Evolutionary conservation across 495 filamentous ascomycete species (phyloP).

Genomic region (Penicillium roqueforti): DNA sequence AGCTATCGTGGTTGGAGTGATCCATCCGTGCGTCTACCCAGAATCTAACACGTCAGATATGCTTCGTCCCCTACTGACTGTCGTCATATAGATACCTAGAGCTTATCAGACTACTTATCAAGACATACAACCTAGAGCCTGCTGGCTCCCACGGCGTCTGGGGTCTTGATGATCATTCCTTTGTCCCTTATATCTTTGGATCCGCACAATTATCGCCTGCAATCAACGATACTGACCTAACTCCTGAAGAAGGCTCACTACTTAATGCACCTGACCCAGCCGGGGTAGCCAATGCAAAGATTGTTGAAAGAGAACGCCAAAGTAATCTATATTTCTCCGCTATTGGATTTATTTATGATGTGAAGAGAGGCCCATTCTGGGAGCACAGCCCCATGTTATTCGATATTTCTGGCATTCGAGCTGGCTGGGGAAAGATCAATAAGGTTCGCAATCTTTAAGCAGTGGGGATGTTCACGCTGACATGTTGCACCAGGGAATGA

Average conservation of each 20-base stretch:
- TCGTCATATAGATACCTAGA: slow-evolving; percentile 61
- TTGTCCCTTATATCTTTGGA: slow-evolving; percentile 92
- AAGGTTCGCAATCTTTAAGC: slow-evolving; percentile 52
- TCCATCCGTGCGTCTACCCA: slow-evolving; percentile 65
- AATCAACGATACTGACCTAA: slow-evolving; percentile 56
- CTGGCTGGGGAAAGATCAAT: slow-evolving; percentile 98
- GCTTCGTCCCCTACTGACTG: slow-evolving; percentile 8
- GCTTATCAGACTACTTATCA: slow-evolving; percentile 77
- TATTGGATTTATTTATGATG: slow-evolving; percentile 97
- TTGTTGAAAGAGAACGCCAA: slow-evolving; percentile 65
- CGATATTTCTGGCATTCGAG: slow-evolving; percentile 84
- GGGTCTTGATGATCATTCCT: slow-evolving; percentile 98
- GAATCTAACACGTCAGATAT: not conserved
- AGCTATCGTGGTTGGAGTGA: slow-evolving; percentile 71
- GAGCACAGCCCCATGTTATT: slow-evolving; percentile 94
- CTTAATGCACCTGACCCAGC: slow-evolving; percentile 64
- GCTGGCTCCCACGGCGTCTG: slow-evolving; percentile 94
- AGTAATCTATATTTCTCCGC: slow-evolving; percentile 95
- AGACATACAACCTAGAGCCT: slow-evolving; percentile 90
- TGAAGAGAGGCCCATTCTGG: slow-evolving; percentile 97
- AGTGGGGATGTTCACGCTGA: not conserved
- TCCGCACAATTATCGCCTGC: slow-evolving; percentile 79
- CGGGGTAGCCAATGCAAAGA: slow-evolving; percentile 58
- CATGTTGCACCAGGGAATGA: slow-evolving; percentile 52
- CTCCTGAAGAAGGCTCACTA: slow-evolving; percentile 72